Conservation (phyloP, 805 yeast genomes). For the Barnettozyma botsteinii region DNA sequence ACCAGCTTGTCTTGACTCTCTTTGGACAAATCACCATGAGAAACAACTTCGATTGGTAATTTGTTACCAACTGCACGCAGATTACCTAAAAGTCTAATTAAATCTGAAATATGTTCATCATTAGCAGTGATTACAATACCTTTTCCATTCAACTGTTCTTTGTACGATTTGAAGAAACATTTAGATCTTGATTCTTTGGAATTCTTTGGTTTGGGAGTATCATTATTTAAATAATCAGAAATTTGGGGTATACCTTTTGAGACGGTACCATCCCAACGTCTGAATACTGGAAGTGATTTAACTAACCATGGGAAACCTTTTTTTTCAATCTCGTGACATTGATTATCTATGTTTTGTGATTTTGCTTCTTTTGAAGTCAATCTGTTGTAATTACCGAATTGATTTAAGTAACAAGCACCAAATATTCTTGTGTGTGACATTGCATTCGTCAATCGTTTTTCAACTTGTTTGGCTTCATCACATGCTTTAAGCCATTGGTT, state of each 20-base stretch:
- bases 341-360: slow-evolving; percentile 4
- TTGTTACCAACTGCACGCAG: slow-evolving; percentile 30
- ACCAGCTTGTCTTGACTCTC: slow-evolving; percentile 28
- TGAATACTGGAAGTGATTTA: slow-evolving; percentile 31
- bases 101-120: slow-evolving; percentile 26
- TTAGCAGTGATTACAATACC: slow-evolving; percentile 30
- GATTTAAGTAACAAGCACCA: slow-evolving; percentile 25
- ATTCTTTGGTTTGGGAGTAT: not conserved
- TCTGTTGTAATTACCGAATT: slow-evolving; percentile 13
- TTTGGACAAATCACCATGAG: slow-evolving; percentile 30
- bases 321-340: slow-evolving; percentile 31
- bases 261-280: slow-evolving; percentile 33
- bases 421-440: slow-evolving; percentile 25
- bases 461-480: slow-evolving; percentile 17
- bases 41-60: slow-evolving; percentile 38
- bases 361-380: not conserved
- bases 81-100: slow-evolving; percentile 35
- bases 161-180: slow-evolving; percentile 26
- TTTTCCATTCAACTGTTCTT: slow-evolving; percentile 28
- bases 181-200: not conserved
- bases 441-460: slow-evolving; percentile 21
- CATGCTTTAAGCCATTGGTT: slow-evolving; percentile 16
- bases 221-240: not conserved
- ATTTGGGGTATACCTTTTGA: slow-evolving; percentile 12
- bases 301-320: slow-evolving; percentile 37